Conservation (phyloP, 208 protist species). For the Acanthamoeba triangularis region DNA sequence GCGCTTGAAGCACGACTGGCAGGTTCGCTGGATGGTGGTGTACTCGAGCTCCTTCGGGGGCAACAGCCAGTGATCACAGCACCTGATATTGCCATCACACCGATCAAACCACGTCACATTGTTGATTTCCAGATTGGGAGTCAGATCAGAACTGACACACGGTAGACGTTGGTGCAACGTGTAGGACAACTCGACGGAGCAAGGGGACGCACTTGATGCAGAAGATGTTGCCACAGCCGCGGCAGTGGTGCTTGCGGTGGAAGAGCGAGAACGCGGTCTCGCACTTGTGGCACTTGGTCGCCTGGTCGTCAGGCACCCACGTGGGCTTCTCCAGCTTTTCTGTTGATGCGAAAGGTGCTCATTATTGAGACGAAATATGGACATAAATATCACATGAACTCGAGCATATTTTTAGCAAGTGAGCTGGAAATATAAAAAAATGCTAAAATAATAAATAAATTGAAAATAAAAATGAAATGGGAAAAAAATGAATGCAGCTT, state of each 20-base stretch:
- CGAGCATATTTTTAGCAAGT: too few relatives aligned
- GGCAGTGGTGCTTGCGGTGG: constrained; percentile 31
- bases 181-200: too few relatives aligned
- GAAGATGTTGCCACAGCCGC: background rate
- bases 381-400: too few relatives aligned
- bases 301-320: constrained; percentile 26
- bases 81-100: background rate
- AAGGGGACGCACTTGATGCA: background rate
- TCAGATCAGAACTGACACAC: background rate
- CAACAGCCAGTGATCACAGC: constrained; percentile 5
- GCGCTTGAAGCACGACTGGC: constrained; percentile 25
- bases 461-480: too few relatives aligned
- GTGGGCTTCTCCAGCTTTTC: background rate
- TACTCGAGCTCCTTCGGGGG: constrained; percentile 23
- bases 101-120: background rate
- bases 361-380: too few relatives aligned
- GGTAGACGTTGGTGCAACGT: too few relatives aligned
- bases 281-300: constrained; percentile 40
- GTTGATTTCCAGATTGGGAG: background rate
- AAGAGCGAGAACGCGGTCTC: constrained; percentile 5
- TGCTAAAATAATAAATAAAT: too few relatives aligned
- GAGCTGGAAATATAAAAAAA: too few relatives aligned
- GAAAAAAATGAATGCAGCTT: too few relatives aligned
- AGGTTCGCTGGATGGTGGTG: constrained; percentile 22
- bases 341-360: too few relatives aligned